Base-by-base conservation (phyloP, 441 rosid species). In the Erodium trifolium region DNA sequence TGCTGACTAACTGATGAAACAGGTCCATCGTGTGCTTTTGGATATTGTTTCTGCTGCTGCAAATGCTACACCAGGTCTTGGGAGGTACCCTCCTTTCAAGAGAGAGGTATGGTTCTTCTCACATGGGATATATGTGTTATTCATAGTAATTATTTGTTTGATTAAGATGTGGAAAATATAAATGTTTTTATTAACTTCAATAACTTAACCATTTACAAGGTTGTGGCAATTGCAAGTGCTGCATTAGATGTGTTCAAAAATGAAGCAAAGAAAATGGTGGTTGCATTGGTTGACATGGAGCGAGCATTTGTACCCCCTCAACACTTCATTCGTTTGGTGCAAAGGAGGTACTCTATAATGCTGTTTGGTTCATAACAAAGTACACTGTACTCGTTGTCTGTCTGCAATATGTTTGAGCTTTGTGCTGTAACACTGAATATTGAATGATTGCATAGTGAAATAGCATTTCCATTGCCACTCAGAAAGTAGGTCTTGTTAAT, bases 281-380 rank as follows among this genome's bases (percentile, higher is more conserved):
- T 31, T 31, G 34, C 34, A 31, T 3, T 31, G 4, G 34, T 31
- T 31, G 34, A 31, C 34, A 31, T 93, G 98, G 98, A 93, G 81
- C 95, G 98, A 60, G 96, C 86, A 31, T 93, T 93, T 81, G 98
- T 93, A 70, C 98, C 98, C 60, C 97, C 98, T 65, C 98, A 93
- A 69, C 97, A 91, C 78, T 93, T 93, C 80, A 93, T 93, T 74
- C 96, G 98, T 66, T 79, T 93, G 76, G 93, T 93, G 77, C 98
- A 93, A 68, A 87, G 98, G 74, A 78, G 97, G 98, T 91, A 83
- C 64, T 60, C 64, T 60, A 60, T 10, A 2, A 19, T 19, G 29
- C n/a, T 23, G 34, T 60, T 23, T 60, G 64, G 13, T 9, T 60
- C 64, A 60, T 60, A 9, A 60, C 11, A 9, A 29, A 10, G 31